Evolutionary conservation across 208 protist genomes (phyloP).

Genomic region (Crithidia thermophila): DNA sequence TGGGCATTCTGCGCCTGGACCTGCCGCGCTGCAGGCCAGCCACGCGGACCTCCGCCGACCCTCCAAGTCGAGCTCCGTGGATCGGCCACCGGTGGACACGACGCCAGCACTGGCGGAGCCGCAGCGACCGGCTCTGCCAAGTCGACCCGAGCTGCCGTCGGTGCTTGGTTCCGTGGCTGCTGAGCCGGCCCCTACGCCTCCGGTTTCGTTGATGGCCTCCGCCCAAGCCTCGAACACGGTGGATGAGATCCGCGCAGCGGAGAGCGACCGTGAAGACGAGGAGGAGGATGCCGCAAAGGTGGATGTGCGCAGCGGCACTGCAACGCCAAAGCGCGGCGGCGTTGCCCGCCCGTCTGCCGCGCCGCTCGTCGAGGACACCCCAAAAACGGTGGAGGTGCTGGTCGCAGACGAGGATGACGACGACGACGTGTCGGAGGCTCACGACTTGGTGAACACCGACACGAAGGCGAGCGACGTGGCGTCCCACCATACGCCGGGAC

Average conservation of each 20-base stretch:
- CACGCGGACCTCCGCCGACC: neutral
- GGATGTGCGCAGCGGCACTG: slow-evolving; percentile 6
- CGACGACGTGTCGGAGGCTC: neutral
- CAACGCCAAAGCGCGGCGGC: slow-evolving; percentile 4
- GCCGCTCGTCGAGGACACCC: too few relatives aligned
- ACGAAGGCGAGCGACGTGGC: neutral
- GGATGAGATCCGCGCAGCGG: too few relatives aligned
- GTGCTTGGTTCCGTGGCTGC: too few relatives aligned
- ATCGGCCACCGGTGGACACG: neutral
- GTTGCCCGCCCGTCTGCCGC: too few relatives aligned
- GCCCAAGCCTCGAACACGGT: too few relatives aligned
- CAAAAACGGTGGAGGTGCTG: too few relatives aligned
- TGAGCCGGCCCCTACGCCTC: too few relatives aligned
- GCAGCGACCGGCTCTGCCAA: slow-evolving; percentile 14
- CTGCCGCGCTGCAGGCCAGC: neutral
- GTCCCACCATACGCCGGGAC: neutral
- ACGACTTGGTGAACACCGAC: neutral
- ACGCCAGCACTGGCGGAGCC: slow-evolving; percentile 27
- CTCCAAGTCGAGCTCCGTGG: neutral
- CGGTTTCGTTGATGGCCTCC: too few relatives aligned
- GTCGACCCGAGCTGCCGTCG: neutral
- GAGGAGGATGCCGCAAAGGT: slow-evolving; percentile 2
- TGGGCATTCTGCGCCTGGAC: neutral
- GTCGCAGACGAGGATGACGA: neutral
- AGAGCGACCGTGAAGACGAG: neutral